Conservation (phyloP, 2,329 filamentous ascomycete species). For the Fusarium buharicum region DNA sequence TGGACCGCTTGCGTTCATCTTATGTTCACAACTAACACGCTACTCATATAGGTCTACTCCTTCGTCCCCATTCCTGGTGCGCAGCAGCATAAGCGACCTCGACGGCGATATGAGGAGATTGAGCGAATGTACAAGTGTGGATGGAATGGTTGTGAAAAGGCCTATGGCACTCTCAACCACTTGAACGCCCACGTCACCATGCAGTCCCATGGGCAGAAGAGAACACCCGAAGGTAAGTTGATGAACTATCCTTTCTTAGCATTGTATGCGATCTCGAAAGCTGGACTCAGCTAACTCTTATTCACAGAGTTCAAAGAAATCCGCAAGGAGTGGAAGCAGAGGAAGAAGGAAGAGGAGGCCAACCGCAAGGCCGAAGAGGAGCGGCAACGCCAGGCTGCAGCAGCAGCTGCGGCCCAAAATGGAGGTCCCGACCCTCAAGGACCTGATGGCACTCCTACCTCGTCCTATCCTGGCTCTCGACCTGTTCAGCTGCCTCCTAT, state of each 20-base stretch:
- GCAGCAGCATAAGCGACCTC: constrained; percentile 95
- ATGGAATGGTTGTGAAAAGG: constrained; percentile 98
- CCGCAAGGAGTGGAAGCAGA: constrained; percentile 98
- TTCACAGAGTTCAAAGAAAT: constrained; percentile 96
- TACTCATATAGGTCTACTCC: constrained; percentile 81
- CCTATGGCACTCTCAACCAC: constrained; percentile 97
- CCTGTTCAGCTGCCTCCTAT: constrained; percentile 77
- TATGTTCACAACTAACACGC: constrained; percentile 6
- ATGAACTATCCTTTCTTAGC: not conserved
- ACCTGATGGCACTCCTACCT: constrained; percentile 57
- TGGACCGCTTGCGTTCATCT: not conserved
- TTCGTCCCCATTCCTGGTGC: constrained; percentile 97
- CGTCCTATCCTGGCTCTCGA: constrained; percentile 67
- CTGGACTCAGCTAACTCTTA: constrained; percentile 39
- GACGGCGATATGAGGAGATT: constrained; percentile 95
- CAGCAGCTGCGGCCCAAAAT: constrained; percentile 66
- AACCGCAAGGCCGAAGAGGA: constrained; percentile 75
- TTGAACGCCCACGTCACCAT: constrained; percentile 98
- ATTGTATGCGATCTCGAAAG: not conserved
- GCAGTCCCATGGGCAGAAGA: constrained; percentile 95
- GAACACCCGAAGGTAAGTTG: constrained; percentile 92
- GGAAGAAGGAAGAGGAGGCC: constrained; percentile 95
- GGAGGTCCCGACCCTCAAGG: constrained; percentile 60
- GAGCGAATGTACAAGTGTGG: constrained; percentile 99
- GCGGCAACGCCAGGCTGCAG: constrained; percentile 67